Percentiles rank a stretch among this genome's conserved stretches.
Evolutionary conservation across 139 green algal genomes (phyloP).

Genomic region (Chlamydomonas sp.): DNA sequence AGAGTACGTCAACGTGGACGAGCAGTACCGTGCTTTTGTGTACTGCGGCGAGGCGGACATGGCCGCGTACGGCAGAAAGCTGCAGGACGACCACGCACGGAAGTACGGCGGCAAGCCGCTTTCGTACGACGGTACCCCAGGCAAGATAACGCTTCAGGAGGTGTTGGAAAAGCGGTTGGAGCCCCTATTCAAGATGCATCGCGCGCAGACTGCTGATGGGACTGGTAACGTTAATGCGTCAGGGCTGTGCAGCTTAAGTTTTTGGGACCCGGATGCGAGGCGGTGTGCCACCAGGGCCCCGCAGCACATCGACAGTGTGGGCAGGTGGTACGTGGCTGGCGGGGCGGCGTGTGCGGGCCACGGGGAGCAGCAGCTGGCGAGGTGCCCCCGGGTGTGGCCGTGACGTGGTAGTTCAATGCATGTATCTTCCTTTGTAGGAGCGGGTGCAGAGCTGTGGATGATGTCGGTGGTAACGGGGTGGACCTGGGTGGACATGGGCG

Average conservation of each 20-base stretch:
- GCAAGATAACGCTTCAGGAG: background rate
- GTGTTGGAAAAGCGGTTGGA: background rate
- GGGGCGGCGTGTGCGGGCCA: background rate
- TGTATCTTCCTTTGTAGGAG: too few relatives aligned
- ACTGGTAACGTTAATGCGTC: background rate
- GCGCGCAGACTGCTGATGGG: background rate
- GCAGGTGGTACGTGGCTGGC: background rate
- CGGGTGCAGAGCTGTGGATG: too few relatives aligned
- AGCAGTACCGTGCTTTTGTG: slow-evolving; percentile 4
- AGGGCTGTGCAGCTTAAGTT: slow-evolving; percentile 6
- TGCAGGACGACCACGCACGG: background rate
- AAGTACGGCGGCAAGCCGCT: background rate
- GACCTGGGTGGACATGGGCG: too few relatives aligned
- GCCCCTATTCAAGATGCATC: background rate
- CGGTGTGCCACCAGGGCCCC: background rate
- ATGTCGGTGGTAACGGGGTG: too few relatives aligned
- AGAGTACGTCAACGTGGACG: slow-evolving; percentile 2
- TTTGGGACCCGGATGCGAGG: background rate
- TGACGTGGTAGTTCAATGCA: background rate
- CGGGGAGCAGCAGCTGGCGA: background rate
- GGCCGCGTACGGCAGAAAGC: slow-evolving; percentile 24
- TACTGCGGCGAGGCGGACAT: slow-evolving; percentile 17
- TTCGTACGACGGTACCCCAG: background rate
- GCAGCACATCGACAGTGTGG: background rate
- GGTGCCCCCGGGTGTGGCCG: background rate